Evolutionary conservation across 305 asterid species (phyloP).

Genomic region (Fraxinus sp.): DNA sequence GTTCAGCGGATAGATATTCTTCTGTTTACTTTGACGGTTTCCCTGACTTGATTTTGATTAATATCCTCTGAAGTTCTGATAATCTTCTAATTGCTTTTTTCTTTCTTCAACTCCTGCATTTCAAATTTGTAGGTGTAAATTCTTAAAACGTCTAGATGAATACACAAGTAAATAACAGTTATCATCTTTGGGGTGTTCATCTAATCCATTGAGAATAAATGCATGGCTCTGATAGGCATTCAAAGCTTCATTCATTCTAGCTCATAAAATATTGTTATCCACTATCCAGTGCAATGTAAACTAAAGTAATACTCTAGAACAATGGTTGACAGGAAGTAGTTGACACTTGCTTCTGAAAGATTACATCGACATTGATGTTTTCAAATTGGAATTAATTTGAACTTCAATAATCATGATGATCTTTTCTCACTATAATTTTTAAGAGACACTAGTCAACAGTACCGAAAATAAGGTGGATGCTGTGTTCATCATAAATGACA

Average conservation of each 20-base stretch:
- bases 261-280: background rate
- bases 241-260: background rate
- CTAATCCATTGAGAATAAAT: background rate
- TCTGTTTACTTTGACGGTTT: background rate
- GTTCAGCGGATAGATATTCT: background rate
- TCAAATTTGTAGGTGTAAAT: background rate
- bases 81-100: background rate
- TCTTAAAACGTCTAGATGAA: background rate
- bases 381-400: background rate
- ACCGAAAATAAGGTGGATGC: background rate
- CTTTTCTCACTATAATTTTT: background rate
- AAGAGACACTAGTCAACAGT: background rate
- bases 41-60: background rate
- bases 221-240: background rate
- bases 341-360: background rate
- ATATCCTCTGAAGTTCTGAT: background rate
- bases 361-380: background rate
- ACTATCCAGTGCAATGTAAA: background rate
- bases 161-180: background rate
- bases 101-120: background rate
- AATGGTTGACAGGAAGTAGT: background rate
- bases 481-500: background rate
- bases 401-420: background rate
- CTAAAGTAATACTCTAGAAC: background rate
- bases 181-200: background rate